Conservation (phyloP, 1,284 basidiomycete genomes). For the Leucoagaricus sp. region DNA sequence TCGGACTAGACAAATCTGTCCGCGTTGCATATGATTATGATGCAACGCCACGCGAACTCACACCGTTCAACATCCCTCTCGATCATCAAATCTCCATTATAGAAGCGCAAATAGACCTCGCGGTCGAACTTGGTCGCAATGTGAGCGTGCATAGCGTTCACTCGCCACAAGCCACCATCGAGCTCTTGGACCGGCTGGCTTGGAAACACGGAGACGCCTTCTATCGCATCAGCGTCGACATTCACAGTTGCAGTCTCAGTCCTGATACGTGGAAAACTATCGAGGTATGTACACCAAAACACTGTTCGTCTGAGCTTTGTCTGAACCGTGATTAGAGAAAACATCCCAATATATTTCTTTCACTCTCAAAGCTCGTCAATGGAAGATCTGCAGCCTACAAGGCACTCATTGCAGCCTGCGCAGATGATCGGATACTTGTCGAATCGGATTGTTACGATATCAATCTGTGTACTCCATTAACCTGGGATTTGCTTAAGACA, state of each 20-base stretch:
- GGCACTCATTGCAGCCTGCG: conserved; percentile 59
- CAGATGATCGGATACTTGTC: conserved; percentile 64
- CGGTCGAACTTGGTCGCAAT: conserved; percentile 68
- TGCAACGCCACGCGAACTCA: conserved; percentile 50
- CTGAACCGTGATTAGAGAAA: conserved; percentile 20
- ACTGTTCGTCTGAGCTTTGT: conserved; percentile 2
- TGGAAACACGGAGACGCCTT: conserved; percentile 52
- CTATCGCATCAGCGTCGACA: conserved; percentile 65
- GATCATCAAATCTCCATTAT: conserved; percentile 73
- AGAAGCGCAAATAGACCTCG: conserved; percentile 78
- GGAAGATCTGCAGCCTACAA: conserved; percentile 59
- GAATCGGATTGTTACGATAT: conserved; percentile 77
- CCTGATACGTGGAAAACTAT: conserved; percentile 65
- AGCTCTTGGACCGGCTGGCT: conserved; percentile 57
- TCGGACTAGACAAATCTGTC: conserved; percentile 76
- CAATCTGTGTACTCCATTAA: conserved; percentile 48
- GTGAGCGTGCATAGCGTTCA: conserved; percentile 83
- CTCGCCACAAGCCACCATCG: conserved; percentile 60
- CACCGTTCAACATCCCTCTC: conserved; percentile 70
- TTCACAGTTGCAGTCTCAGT: conserved; percentile 80
- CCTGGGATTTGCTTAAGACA: conserved; percentile 69
- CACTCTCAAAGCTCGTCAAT: conserved; percentile 79
- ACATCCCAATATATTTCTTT: conserved; percentile 74
- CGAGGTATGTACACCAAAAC: too few relatives aligned
- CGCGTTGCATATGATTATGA: conserved; percentile 63